A percentile compares a stretch with the other conserved stretches of the same genome.
These are phyloP conservation scores for Capsicum rhomboideum DNA, from an alignment of 257 asterid genomes.

Conservation along the genomic window DNA sequence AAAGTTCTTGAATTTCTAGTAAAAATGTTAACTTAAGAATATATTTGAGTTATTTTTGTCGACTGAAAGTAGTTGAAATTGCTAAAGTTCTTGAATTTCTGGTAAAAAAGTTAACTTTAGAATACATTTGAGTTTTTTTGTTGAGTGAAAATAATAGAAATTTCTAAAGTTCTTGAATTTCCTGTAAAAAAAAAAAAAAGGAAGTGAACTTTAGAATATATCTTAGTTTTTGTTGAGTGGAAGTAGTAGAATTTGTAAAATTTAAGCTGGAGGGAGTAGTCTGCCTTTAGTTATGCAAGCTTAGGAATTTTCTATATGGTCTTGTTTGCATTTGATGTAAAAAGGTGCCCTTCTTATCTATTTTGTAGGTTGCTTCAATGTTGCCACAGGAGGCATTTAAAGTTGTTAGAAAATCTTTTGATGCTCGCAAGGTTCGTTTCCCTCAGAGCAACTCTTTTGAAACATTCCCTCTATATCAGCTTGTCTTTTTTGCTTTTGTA, in stretches of 20 bases:
- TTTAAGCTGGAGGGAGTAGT: neutral
- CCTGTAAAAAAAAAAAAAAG: too few species aligned
- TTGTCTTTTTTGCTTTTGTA: neutral
- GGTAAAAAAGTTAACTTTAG: neutral
- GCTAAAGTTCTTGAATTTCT: neutral
- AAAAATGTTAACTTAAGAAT: neutral
- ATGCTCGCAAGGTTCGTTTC: conserved; percentile 84
- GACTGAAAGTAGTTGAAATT: neutral
- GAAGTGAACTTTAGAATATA: neutral
- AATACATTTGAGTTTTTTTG: neutral
- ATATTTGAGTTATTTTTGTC: neutral
- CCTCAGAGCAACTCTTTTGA: neutral
- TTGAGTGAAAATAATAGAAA: neutral
- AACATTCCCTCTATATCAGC: neutral
- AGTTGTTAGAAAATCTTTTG: conserved; percentile 84
- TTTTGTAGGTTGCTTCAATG: conserved; percentile 85
- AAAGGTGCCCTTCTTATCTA: neutral
- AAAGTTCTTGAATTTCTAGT: conserved; percentile 49
- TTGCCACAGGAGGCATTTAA: conserved; percentile 85
- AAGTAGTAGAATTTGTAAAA: neutral
- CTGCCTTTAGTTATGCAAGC: neutral
- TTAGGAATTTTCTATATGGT: neutral
- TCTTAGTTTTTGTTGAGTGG: neutral
- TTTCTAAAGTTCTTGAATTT: neutral
- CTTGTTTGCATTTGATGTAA: neutral